phyloP scores from a whole-genome alignment of 2,329 filamentous ascomycete species.

The Alternaria viburni region DNA sequence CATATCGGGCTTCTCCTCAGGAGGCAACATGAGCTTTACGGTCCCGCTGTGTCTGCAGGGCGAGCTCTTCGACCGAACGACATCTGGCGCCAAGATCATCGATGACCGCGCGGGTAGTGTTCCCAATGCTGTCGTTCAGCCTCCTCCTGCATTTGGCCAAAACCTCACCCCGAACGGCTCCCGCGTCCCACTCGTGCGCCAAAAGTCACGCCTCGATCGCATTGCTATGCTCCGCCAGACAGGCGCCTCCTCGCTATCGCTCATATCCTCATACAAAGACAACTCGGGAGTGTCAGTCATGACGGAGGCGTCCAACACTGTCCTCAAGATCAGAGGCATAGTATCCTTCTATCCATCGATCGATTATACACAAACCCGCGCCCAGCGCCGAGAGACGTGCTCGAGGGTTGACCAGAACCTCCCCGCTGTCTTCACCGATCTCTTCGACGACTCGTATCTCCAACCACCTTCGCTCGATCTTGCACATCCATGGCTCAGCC shows the following conservation, averaged over 20 bases:
- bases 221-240: slow-evolving; percentile 45
- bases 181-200: slow-evolving; percentile 39
- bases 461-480: slow-evolving; percentile 58
- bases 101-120: slow-evolving; percentile 36
- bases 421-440: slow-evolving; percentile 57
- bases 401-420: slow-evolving; percentile 60
- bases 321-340: slow-evolving; percentile 60
- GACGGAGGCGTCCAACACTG: slow-evolving; percentile 41
- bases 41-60: slow-evolving; percentile 65
- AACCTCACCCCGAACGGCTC: slow-evolving; percentile 40
- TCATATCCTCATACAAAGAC: slow-evolving; percentile 48
- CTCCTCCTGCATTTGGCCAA: slow-evolving; percentile 16
- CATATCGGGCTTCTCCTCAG: slow-evolving; percentile 67
- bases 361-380: slow-evolving; percentile 67
- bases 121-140: slow-evolving; percentile 28
- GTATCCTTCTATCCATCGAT: slow-evolving; percentile 68
- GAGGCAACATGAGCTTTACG: slow-evolving; percentile 67
- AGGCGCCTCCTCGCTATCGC: slow-evolving; percentile 42
- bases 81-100: slow-evolving; percentile 35
- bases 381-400: slow-evolving; percentile 63
- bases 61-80: slow-evolving; percentile 47
- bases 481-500: slow-evolving; percentile 64
- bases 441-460: slow-evolving; percentile 60
- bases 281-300: slow-evolving; percentile 39
- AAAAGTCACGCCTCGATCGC: slow-evolving; percentile 40